Evolutionary conservation across 2,329 filamentous ascomycete genomes (phyloP), one percentile per base, ranked within the genome.

Genomic region (Neospermospora avenae): DNA sequence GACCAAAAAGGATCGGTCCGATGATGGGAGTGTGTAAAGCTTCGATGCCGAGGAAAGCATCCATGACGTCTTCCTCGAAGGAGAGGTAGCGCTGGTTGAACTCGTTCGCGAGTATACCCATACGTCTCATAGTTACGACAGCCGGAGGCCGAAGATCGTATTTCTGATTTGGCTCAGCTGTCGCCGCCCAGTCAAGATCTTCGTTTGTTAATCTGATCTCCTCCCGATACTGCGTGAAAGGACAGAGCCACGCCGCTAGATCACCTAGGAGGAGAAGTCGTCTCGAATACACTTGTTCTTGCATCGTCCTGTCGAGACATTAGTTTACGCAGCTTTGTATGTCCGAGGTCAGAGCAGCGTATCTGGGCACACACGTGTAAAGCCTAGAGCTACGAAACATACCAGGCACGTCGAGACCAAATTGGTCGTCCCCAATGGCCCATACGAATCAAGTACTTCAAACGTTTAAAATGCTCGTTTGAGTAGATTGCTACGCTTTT

Each of bases 221-320:
- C 20, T 57, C 54, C 14, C 44, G 54, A n/a, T 39, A 48, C 20
- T 57, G 54, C 31, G 54, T 57, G 10, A 18, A 35, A 3, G 35
- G 31, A 48, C 54, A 57, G 7, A 57, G 41, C 42, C 42, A 57
- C 8, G 54, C 44, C 18, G 44, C 44, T 1, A 57, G 44, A 3
- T 35, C 42, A n/a, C 35, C 44, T 11, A 57, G 20, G 20, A 57
- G 54, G 3, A 57, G 20, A 3, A 46, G 35, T 3, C 52, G 52
- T 18, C 20, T 49, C n/a, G 60, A 62, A 16, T 56, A 53, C n/a
- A 62, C 39, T 34, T 51, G 57, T 28, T 64, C 60, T 48, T 64
- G 62, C 46, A 62, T 62, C 6, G 56, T 60, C 59, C 28, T 31
- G 28, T 31, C 28, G 11, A 31, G 28, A 31, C 28, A 10, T 31